Conservation (phyloP, 306 rosid genomes). For the Potentilla sterilis region DNA sequence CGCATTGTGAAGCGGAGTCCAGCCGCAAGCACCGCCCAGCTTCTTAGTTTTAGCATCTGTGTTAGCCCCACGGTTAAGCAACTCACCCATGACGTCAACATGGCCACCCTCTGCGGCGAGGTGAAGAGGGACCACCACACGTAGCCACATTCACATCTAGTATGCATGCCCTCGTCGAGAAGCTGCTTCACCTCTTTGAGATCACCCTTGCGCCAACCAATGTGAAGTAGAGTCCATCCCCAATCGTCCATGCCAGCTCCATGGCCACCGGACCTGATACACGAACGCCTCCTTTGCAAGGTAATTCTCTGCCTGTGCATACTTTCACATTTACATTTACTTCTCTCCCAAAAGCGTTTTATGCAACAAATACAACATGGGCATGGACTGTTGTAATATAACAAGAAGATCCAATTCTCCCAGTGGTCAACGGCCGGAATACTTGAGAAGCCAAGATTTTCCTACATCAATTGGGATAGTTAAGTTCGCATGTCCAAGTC, state of each 20-base stretch:
- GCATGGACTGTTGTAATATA: neutral
- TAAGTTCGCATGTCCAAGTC: neutral
- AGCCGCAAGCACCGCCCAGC: conserved; percentile 72
- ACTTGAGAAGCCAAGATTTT: neutral
- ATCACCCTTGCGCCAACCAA: conserved; percentile 72
- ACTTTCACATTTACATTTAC: neutral
- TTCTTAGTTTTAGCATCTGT: conserved; percentile 81
- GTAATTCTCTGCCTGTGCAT: conserved; percentile 24
- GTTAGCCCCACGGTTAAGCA: conserved; percentile 90
- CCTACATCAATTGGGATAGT: neutral
- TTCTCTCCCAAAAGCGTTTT: neutral
- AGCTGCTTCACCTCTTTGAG: conserved; percentile 68
- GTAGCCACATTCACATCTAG: conserved; percentile 71
- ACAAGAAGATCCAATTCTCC: neutral
- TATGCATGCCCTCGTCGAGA: conserved; percentile 76
- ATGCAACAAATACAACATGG: neutral
- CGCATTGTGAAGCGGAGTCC: conserved; percentile 96
- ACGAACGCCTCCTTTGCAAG: conserved; percentile 56
- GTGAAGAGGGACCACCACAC: conserved; percentile 90
- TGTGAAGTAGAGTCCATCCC: conserved; percentile 85
- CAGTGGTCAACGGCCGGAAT: neutral
- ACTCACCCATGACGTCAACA: conserved; percentile 78
- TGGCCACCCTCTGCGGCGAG: conserved; percentile 98
- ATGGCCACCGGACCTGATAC: conserved; percentile 31
- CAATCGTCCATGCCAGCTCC: conserved; percentile 55